These are phyloP conservation scores for Syncephalastrum racemosum DNA, from an alignment of 371 early-diverging fungal species.

Conservation along the genomic window DNA sequence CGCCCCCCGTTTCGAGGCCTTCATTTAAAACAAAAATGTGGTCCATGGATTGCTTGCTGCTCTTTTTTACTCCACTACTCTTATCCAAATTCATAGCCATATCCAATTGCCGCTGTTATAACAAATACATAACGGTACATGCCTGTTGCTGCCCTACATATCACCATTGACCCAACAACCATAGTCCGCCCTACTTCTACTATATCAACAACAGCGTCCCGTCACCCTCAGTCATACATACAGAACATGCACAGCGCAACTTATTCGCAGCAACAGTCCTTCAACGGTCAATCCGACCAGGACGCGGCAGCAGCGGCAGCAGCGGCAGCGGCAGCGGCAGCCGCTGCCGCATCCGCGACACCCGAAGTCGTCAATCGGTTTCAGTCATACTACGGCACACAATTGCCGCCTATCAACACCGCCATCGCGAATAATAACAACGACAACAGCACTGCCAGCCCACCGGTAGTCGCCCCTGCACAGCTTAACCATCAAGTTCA, in stretches of 20 bases:
- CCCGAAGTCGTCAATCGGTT: slow-evolving; percentile 6
- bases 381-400: slow-evolving; percentile 15
- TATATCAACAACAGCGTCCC: too few relatives aligned
- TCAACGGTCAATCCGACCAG: slow-evolving; percentile 1
- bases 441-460: not conserved
- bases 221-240: too few relatives aligned
- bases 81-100: not conserved
- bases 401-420: slow-evolving; percentile 21
- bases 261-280: not conserved
- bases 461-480: slow-evolving; percentile 8
- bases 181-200: too few relatives aligned
- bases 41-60: slow-evolving; percentile 1
- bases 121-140: slow-evolving; percentile 1
- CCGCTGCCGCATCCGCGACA: slow-evolving; percentile 1
- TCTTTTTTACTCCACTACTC: slow-evolving; percentile 8
- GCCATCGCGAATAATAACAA: not conserved
- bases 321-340: slow-evolving; percentile 1
- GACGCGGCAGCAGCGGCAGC: not conserved
- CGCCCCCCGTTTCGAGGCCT: slow-evolving; percentile 13
- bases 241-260: slow-evolving; percentile 8
- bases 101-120: slow-evolving; percentile 2
- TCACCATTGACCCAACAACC: not conserved
- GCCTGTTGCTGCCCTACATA: slow-evolving; percentile 2
- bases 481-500: slow-evolving; percentile 6
- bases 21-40: slow-evolving; percentile 16